These are phyloP conservation scores for Flaveria ramosissima DNA, from an alignment of 129 eudicot genomes.

Conservation along the genomic window DNA sequence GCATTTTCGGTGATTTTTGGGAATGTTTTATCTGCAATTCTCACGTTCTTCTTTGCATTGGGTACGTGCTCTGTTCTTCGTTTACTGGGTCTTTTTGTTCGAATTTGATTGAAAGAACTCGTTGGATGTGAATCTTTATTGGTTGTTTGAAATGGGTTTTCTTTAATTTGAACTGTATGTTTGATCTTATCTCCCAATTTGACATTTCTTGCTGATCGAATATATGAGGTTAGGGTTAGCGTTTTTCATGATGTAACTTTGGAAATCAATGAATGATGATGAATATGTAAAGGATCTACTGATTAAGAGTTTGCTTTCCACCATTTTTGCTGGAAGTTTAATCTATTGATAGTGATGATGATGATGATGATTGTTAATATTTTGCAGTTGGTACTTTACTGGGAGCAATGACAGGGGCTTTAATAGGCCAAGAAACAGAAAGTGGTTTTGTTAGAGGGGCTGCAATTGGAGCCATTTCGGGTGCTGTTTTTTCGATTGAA, in stretches of 20 bases:
- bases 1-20: slow-evolving; percentile 72
- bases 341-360: neutral
- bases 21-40: slow-evolving; percentile 72
- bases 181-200: slow-evolving; percentile 7
- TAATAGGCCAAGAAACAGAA: slow-evolving; percentile 95
- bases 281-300: neutral
- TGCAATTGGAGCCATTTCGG: slow-evolving; percentile 97
- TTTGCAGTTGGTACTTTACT: slow-evolving; percentile 84
- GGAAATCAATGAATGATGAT: slow-evolving; percentile 18
- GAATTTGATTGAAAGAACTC: slow-evolving; percentile 8
- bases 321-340: neutral
- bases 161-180: slow-evolving; percentile 14
- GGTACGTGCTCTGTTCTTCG: slow-evolving; percentile 45
- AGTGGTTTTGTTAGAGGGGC: slow-evolving; percentile 95
- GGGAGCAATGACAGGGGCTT: slow-evolving; percentile 93
- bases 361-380: slow-evolving; percentile 11
- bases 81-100: neutral
- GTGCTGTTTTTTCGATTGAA: slow-evolving; percentile 95
- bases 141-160: slow-evolving; percentile 21
- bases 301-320: neutral
- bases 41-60: slow-evolving; percentile 89
- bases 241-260: neutral
- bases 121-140: neutral
- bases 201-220: slow-evolving; percentile 6
- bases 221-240: slow-evolving; percentile 3